Evolutionary conservation across 495 filamentous ascomycete genomes (phyloP), one percentile per base, ranked within the genome.

Genomic region (Tuber aestivum): DNA sequence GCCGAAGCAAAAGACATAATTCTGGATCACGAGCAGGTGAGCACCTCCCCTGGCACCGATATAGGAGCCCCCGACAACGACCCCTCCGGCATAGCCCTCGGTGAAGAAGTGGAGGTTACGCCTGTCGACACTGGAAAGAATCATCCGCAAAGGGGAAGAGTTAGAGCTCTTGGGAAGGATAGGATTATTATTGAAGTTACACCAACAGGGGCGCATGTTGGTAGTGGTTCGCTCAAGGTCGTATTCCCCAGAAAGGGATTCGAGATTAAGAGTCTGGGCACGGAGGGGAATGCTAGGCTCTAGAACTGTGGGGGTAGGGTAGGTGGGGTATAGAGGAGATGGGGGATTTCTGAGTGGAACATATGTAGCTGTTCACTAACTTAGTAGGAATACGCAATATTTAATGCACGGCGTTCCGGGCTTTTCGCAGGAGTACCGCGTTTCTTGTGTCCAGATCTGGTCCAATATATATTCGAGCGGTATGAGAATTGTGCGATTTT

Each of bases 221-320:
- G 61, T 21, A 27, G 40, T 8, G 72, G 72, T 16, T 42, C 42
- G 81, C 89, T 48, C 32, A 84, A 85, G 69, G 83, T 90, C 35
- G 87, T 90, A 86, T 86, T 87, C 35, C 89, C 88, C 3, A 84
- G 88, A 73, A 84, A 85, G 79, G 87, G 87, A 48, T 92, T 89
- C 81, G 83, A 86, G 72, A 84, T 89, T 69, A 81, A 69, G 44
- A 56, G 72, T 48, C 44, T 65, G 70, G 35, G 44, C n/a, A 48
- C 40, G n/a, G 73, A 72, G 48, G 79, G 72, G 61, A 32, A 42
- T 70, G 45, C 71, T 12, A 74, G 44, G 41, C 32, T 81, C 38
- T 80, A 73, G 76, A 69, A 56, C 16, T 20, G 41, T 75, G 35
- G 23, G 23, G 9, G 27, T 65, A 27, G 27, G 27, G 56, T 35